Base-by-base conservation (phyloP, 495 filamentous ascomycete genomes). In the Penicillium pancosmium region DNA sequence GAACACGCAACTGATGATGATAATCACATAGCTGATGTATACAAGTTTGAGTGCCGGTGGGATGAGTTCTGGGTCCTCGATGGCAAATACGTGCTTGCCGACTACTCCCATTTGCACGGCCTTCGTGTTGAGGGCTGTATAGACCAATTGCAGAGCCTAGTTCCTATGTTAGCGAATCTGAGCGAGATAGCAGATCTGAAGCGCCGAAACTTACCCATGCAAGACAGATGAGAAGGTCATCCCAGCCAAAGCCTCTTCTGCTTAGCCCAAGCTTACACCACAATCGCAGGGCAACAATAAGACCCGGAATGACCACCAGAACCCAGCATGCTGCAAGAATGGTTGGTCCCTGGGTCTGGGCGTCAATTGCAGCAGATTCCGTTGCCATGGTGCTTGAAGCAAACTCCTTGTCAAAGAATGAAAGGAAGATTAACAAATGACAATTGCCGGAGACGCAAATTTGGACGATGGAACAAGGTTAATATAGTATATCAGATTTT, bases 1-100 rank as follows among this genome's bases (percentile, higher is more conserved):
- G 10, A 61, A 27, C 15, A 62, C 60, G 19, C 64, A 67, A 10
- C 57, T 57, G 21, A 67, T 54, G 34, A 67, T 63, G 9, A 59
- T 41, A 34, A 59, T 54, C 50, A 59, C 56, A 23, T 50, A 55
- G 16, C 55, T 50, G 52, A 63, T 63, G 40, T 63, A 63, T 12
- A 63, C 34, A 11, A 63, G 60, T 46, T 63, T 58, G 5, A 63
- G 44, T 4, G 60, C 60, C 11, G 55, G 50, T 15, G 56, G 50
- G 19, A 59, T 48, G 12, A 40, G n/a, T 13, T 54, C 50, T 16
- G n/a, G 38, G 43, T 54, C 23, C 33, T 53, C 50, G 3, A 59
- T 59, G 7, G 50, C 33, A 18, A 40, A 48, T 4, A 59, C 41
- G 18, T 59, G 56, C 19, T 34, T 38, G 5, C 56, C 56, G 11